Conservation (phyloP, 495 filamentous ascomycete genomes). For the Aspergillus sclerotioniger region DNA sequence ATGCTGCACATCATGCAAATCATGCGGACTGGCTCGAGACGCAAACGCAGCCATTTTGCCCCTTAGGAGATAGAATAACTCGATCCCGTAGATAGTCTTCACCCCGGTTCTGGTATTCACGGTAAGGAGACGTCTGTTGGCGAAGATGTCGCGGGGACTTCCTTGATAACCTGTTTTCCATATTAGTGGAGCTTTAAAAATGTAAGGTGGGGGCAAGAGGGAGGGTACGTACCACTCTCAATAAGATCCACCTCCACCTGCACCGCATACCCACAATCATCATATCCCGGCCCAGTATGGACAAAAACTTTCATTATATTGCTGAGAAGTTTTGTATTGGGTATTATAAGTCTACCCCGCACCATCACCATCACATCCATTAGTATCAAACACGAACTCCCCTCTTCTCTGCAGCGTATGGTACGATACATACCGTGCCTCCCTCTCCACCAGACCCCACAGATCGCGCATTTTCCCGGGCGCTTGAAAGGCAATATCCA, state of each 20-base stretch:
- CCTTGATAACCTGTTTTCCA: neutral
- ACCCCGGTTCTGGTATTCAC: neutral
- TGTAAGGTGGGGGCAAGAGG: no score
- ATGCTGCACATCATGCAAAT: neutral
- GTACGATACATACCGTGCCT: conserved; percentile 1
- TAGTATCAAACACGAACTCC: no score
- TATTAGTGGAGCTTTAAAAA: neutral
- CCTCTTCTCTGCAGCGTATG: no score
- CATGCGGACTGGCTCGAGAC: neutral
- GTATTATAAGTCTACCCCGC: neutral
- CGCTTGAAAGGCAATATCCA: conserved; percentile 2
- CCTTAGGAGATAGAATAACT: neutral
- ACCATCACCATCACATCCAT: no score
- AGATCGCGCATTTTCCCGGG: neutral
- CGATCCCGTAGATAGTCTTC: neutral
- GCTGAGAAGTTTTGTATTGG: neutral
- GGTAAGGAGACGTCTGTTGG: neutral
- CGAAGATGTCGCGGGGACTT: neutral
- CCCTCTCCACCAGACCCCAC: neutral
- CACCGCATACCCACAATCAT: neutral
- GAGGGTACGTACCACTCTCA: neutral
- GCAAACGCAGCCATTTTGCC: conserved; percentile 3
- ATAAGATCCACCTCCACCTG: conserved; percentile 1
- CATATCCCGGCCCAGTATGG: neutral
- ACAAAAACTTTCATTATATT: conserved; percentile 3